Evolutionary conservation across 140 eudicot genomes (phyloP).

Genomic region (Ambrosia hybrid): DNA sequence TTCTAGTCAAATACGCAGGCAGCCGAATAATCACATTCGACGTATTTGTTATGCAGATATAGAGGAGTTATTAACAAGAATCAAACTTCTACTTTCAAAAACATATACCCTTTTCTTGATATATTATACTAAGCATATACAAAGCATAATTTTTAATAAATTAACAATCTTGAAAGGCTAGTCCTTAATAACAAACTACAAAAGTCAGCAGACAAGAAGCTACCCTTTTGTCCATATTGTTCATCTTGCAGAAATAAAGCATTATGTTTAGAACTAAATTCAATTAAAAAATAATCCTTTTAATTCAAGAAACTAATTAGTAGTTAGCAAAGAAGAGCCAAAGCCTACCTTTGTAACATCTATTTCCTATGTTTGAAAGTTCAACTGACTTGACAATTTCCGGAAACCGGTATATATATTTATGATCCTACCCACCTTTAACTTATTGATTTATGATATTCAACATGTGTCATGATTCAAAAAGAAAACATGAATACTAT

Average conservation of each 20-base stretch:
- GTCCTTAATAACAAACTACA: no score
- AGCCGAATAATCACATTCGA: conserved; percentile 19
- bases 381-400: conserved; percentile 30
- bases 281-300: neutral
- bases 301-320: neutral
- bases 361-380: conserved; percentile 11
- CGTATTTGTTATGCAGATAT: neutral
- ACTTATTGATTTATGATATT: conserved; percentile 32
- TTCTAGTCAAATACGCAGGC: neutral
- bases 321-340: conserved; percentile 17
- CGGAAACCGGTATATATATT: conserved; percentile 34
- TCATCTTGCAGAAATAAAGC: neutral
- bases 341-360: conserved; percentile 9
- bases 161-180: conserved; percentile 24
- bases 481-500: conserved; percentile 27
- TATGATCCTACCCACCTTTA: conserved; percentile 46
- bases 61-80: neutral
- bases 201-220: conserved; percentile 24
- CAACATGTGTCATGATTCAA: conserved; percentile 37
- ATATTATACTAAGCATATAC: neutral
- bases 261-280: neutral
- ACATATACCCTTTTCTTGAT: conserved; percentile 20
- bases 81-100: conserved; percentile 13
- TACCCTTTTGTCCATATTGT: conserved; percentile 20
- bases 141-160: neutral